These are phyloP conservation scores for Debaryomycetaceae sp. DNA, from an alignment of 1,139 yeast genomes.

Conservation along the genomic window DNA sequence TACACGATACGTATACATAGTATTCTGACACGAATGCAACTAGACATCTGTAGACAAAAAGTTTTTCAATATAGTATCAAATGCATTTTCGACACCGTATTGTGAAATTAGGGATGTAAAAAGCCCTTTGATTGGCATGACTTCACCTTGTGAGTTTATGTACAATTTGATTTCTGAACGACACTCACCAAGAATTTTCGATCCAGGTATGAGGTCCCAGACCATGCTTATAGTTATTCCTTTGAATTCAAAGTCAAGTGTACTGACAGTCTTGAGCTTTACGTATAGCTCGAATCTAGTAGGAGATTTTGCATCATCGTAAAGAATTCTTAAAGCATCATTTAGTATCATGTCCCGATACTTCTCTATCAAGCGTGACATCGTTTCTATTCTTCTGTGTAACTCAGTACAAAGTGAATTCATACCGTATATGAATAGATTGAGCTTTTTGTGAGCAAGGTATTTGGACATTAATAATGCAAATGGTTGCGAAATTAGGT, in stretches of 20 bases:
- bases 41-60: slow-evolving; percentile 13
- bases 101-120: slow-evolving; percentile 19
- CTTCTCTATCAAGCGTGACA: slow-evolving; percentile 18
- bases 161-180: slow-evolving; percentile 16
- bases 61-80: slow-evolving; percentile 20
- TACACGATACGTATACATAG: too few species aligned
- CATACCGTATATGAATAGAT: slow-evolving; percentile 27
- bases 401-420: slow-evolving; percentile 27
- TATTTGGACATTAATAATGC: slow-evolving; percentile 19
- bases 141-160: slow-evolving; percentile 5
- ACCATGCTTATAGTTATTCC: slow-evolving; percentile 9
- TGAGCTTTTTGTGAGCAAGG: slow-evolving; percentile 24
- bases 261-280: not conserved
- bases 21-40: too few species aligned
- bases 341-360: slow-evolving; percentile 10
- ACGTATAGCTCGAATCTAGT: slow-evolving; percentile 13
- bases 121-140: slow-evolving; percentile 9
- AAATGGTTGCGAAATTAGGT: slow-evolving; percentile 22
- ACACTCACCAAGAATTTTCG: slow-evolving; percentile 25
- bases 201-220: slow-evolving; percentile 28
- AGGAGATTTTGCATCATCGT: slow-evolving; percentile 7
- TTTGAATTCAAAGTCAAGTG: slow-evolving; percentile 2
- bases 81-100: slow-evolving; percentile 25
- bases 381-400: slow-evolving; percentile 17
- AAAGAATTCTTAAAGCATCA: slow-evolving; percentile 2